Conservation (phyloP, 106 monocot species). For the Dendrobium nobile region DNA sequence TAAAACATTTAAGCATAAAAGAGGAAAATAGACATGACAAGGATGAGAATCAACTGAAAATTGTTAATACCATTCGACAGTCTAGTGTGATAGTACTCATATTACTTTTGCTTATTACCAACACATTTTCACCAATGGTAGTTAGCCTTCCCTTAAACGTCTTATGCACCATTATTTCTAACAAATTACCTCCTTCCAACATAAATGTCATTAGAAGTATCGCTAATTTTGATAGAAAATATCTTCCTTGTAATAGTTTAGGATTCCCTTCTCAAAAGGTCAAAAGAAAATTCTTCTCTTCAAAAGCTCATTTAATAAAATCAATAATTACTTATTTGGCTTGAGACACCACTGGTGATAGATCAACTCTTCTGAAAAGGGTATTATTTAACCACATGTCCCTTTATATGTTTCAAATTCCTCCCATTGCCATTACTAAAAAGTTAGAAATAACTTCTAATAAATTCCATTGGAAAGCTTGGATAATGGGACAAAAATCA, state of each 20-base stretch:
- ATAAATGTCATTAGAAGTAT: not conserved
- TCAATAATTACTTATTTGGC: not conserved
- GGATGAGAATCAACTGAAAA: not conserved
- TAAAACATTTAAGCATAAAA: not conserved
- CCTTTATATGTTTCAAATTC: not conserved
- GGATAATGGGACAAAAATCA: not conserved
- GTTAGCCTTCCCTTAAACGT: not conserved
- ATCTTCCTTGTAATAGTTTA: not conserved
- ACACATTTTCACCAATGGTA: not conserved
- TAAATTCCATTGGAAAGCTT: not conserved
- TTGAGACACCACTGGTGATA: not conserved
- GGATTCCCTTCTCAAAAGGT: not conserved
- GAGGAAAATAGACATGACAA: not conserved
- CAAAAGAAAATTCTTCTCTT: not conserved
- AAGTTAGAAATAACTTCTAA: not conserved
- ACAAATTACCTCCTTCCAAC: not conserved
- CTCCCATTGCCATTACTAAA: not conserved
- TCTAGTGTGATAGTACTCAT: not conserved
- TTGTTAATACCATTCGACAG: not conserved
- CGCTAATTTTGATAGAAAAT: not conserved
- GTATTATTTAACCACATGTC: no score
- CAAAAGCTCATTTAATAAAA: not conserved
- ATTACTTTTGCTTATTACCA: not conserved
- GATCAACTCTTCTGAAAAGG: not conserved
- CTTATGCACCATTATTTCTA: not conserved